Conservation (phyloP, 78 protist genomes). For the Tieghemostelium lacteum region DNA sequence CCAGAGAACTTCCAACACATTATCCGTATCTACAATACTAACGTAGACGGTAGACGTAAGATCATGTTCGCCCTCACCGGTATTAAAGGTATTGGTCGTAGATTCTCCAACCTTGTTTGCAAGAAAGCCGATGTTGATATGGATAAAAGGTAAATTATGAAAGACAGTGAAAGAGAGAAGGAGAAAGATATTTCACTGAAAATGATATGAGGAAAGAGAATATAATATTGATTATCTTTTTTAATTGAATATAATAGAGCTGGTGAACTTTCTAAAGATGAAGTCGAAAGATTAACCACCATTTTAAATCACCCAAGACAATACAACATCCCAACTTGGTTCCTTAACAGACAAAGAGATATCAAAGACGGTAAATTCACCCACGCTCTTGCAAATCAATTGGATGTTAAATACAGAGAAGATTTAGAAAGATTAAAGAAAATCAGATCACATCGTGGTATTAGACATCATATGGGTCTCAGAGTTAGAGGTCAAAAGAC, state of each 20-base stretch:
- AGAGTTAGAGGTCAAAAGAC: conserved; percentile 99
- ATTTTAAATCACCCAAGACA: conserved; percentile 97
- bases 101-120: conserved; percentile 96
- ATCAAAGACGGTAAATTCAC: conserved; percentile 93
- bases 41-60: conserved; percentile 96
- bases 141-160: conserved; percentile 84
- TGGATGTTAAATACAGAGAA: conserved; percentile 97
- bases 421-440: conserved; percentile 98
- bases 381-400: conserved; percentile 91
- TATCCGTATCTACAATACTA: conserved; percentile 98
- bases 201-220: background rate
- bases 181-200: background rate
- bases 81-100: conserved; percentile 99
- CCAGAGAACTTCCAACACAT: conserved; percentile 93
- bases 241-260: conserved; percentile 77
- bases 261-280: conserved; percentile 98
- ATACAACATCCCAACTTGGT: conserved; percentile 99
- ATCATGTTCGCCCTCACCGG: conserved; percentile 94
- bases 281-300: conserved; percentile 95
- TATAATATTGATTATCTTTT: background rate
- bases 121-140: conserved; percentile 98
- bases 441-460: conserved; percentile 98
- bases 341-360: conserved; percentile 98
- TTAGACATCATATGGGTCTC: conserved; percentile 98
- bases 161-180: background rate